phyloP scores from a whole-genome alignment of 2,329 filamentous ascomycete genomes.

The Raffaelea deltoideospora region DNA sequence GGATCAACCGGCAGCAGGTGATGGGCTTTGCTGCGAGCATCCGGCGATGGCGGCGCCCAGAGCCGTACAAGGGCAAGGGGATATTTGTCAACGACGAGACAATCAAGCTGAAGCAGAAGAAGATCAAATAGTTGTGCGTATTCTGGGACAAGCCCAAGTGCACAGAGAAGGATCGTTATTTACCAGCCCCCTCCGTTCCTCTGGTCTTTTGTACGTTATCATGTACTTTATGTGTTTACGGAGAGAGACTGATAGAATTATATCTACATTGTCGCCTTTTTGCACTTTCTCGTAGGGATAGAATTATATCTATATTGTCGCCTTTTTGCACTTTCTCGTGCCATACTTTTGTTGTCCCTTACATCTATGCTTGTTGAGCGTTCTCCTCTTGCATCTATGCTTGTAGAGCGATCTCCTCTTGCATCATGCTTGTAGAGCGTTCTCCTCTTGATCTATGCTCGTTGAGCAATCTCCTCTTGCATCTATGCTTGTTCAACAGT shows the following conservation, averaged over 20 bases:
- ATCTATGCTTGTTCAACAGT: slow-evolving; percentile 8
- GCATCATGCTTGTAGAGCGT: slow-evolving; percentile 7
- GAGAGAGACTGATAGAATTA: too few species aligned
- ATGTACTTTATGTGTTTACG: slow-evolving; percentile 1
- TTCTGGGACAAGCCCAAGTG: too few species aligned
- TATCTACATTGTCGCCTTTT: background rate
- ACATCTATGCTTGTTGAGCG: slow-evolving; percentile 8
- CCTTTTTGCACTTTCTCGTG: background rate
- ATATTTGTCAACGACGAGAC: slow-evolving; percentile 97
- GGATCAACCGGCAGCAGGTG: slow-evolving; percentile 69
- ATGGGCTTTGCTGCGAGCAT: slow-evolving; percentile 87
- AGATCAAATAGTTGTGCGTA: slow-evolving; percentile 63
- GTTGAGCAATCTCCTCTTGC: slow-evolving; percentile 6
- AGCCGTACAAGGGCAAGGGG: slow-evolving; percentile 98
- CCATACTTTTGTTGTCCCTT: background rate
- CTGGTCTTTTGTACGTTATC: slow-evolving; percentile 1
- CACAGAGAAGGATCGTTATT: too few species aligned
- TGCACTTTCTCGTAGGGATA: background rate
- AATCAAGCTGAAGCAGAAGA: slow-evolving; percentile 96
- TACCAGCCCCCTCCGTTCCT: too few species aligned
- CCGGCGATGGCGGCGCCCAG: slow-evolving; percentile 73
- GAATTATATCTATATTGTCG: background rate
- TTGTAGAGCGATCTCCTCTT: slow-evolving; percentile 8
- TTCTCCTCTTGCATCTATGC: slow-evolving; percentile 1
- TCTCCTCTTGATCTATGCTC: slow-evolving; percentile 4